phyloP scores from a whole-genome alignment of 2,329 filamentous ascomycete species.

The Rhinocladiella similis region DNA sequence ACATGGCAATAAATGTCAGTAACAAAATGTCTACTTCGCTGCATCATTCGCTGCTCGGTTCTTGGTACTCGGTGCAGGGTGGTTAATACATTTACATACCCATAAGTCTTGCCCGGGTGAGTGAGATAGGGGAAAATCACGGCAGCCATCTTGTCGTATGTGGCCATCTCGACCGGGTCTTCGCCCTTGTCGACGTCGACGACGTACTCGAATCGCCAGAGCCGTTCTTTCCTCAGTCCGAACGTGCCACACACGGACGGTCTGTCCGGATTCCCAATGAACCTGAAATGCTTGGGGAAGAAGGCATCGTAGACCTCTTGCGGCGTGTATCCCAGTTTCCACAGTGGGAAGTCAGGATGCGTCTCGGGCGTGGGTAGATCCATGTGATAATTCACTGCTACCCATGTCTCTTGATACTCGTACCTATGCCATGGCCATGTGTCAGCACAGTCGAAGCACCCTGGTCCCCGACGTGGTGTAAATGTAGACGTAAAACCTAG shows the following conservation, averaged over 20 bases:
- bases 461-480: too few species aligned
- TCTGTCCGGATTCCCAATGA: constrained; percentile 44
- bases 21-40: too few species aligned
- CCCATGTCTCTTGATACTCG: constrained; percentile 41
- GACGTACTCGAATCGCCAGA: constrained; percentile 48
- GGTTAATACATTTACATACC: background rate
- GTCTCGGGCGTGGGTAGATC: constrained; percentile 45
- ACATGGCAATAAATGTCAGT: background rate
- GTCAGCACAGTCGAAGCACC: too few species aligned
- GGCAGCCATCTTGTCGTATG: constrained; percentile 29
- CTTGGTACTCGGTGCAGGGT: background rate
- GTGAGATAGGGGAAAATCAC: constrained; percentile 35
- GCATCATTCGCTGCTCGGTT: too few species aligned
- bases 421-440: constrained; percentile 9
- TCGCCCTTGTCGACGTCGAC: constrained; percentile 32
- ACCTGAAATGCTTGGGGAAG: constrained; percentile 48
- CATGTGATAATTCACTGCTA: constrained; percentile 50
- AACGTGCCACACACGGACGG: constrained; percentile 49
- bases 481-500: too few species aligned
- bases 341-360: constrained; percentile 52
- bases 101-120: constrained; percentile 27
- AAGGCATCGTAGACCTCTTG: constrained; percentile 51
- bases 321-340: constrained; percentile 48
- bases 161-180: constrained; percentile 36
- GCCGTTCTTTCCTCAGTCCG: constrained; percentile 40